Evolutionary conservation across 1,284 basidiomycete genomes (phyloP), one percentile per base, ranked within the genome.

Genomic region (Fomitopsis schrenkii): DNA sequence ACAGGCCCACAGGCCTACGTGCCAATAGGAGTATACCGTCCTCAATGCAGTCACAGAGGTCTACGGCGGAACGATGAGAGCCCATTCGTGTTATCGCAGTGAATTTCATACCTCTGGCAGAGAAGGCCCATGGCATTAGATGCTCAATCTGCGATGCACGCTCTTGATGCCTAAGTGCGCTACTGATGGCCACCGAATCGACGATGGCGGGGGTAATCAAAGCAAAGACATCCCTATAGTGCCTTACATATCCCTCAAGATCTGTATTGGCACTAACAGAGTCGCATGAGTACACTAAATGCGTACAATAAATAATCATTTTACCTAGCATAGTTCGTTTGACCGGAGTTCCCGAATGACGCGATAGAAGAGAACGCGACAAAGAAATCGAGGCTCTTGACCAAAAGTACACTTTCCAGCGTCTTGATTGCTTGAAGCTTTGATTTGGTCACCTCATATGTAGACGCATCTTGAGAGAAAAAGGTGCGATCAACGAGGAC

Each of bases 301-400:
- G 12, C 48, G 46, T 1, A 50, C 46, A 59, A 26, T 2, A 41
- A 52, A 2, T 5, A 41, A 14, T 33, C 35, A 59, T 61, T 59
- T 41, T 35, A 78, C 76, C 69, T 68, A 7, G 72, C 68, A 66
- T 80, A 79, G 58, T 77, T 78, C 0, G 77, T 73, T 63, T 80
- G 79, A 0, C 78, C 78, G n/a, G 70, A 64, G 62, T 70, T 76
- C 6, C 79, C 79, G 54, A 78, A 72, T 2, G 68, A 70, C 2
- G 74, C 65, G 2, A 77, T 68, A 0, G 76, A 77, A 0, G 78
- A 77, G 60, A 78, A 74, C 0, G 72, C 66, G 45, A 79, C 61
- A 15, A 78, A 55, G 66, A 79, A 80, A 40, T 80, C 78, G 17
- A 79, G 65, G 7, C n/a, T 60, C 4, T 55, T 68, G 28, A 70